Conservation (phyloP, 176 grass and related monocot genomes). For the Phragmites australis region DNA sequence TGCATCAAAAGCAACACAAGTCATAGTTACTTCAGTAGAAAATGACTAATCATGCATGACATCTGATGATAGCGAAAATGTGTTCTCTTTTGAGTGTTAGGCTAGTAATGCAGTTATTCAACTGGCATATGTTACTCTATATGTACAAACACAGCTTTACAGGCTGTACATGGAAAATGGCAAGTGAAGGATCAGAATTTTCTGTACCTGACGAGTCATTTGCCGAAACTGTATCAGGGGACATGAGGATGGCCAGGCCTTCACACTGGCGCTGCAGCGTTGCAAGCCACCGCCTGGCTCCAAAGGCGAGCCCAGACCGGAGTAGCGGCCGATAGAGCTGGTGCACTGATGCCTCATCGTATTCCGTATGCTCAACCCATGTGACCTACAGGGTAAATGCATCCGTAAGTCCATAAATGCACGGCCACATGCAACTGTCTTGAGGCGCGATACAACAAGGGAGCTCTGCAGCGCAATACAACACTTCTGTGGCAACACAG, state of each 20-base stretch:
- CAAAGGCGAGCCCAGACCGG: slow-evolving; percentile 70
- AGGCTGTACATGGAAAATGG: slow-evolving; percentile 31
- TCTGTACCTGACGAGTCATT: slow-evolving; percentile 49
- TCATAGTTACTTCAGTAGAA: not conserved
- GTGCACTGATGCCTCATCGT: slow-evolving; percentile 76
- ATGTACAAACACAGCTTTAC: not conserved
- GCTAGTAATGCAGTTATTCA: not conserved
- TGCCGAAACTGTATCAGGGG: slow-evolving; percentile 51
- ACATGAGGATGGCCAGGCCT: slow-evolving; percentile 79
- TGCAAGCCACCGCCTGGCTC: slow-evolving; percentile 81
- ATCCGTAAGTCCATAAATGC: slow-evolving; percentile 89
- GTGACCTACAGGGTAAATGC: slow-evolving; percentile 81
- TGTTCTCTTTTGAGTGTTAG: no score
- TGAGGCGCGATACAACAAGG: slow-evolving; percentile 35
- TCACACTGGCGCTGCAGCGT: slow-evolving; percentile 82
- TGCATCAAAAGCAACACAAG: slow-evolving; percentile 12
- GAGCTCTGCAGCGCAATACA: slow-evolving; percentile 36
- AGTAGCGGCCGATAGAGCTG: slow-evolving; percentile 68
- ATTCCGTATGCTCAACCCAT: slow-evolving; percentile 94
- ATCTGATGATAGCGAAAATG: no score
- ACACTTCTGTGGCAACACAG: slow-evolving; percentile 36
- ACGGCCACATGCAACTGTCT: slow-evolving; percentile 55
- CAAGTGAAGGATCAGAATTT: slow-evolving; percentile 30
- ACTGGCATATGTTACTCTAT: not conserved
- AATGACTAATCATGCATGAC: not conserved